Evolutionary conservation across 140 eudicot genomes (phyloP).

Genomic region (Cichorium intybus): DNA sequence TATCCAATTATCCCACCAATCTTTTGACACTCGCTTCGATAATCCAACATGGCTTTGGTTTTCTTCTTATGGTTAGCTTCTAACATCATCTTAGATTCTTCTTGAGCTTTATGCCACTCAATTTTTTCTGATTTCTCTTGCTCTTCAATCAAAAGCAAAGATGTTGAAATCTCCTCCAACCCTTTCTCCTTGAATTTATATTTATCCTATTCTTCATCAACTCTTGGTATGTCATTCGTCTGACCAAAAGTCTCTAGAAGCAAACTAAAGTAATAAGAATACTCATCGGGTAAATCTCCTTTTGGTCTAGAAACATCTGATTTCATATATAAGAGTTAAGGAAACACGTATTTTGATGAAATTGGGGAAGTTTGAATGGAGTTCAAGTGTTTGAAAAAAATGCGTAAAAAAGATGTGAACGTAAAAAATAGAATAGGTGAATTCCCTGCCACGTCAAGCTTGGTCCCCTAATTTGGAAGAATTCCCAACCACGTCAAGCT

Average conservation of each 20-base stretch:
- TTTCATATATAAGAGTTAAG: constrained; percentile 27
- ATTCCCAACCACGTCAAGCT: too few species aligned
- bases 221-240: constrained; percentile 33
- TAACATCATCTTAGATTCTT: constrained; percentile 40
- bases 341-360: neutral
- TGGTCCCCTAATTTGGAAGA: too few species aligned
- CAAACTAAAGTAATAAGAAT: constrained; percentile 23
- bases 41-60: constrained; percentile 51
- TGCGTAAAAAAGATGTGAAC: constrained; percentile 58
- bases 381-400: constrained; percentile 42
- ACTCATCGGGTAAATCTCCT: constrained; percentile 10
- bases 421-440: too few species aligned
- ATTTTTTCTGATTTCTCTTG: constrained; percentile 64
- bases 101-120: constrained; percentile 37
- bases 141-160: constrained; percentile 68
- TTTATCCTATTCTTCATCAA: constrained; percentile 12
- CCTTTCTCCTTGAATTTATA: constrained; percentile 47
- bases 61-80: constrained; percentile 47
- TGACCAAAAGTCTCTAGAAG: constrained; percentile 32
- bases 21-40: constrained; percentile 44
- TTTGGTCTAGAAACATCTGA: constrained; percentile 21
- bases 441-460: too few species aligned
- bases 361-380: constrained; percentile 7
- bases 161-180: constrained; percentile 61
- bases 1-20: constrained; percentile 99